These are phyloP conservation scores for Kwoniella sp. DNA, from an alignment of 768 basidiomycete species.

Conservation along the genomic window DNA sequence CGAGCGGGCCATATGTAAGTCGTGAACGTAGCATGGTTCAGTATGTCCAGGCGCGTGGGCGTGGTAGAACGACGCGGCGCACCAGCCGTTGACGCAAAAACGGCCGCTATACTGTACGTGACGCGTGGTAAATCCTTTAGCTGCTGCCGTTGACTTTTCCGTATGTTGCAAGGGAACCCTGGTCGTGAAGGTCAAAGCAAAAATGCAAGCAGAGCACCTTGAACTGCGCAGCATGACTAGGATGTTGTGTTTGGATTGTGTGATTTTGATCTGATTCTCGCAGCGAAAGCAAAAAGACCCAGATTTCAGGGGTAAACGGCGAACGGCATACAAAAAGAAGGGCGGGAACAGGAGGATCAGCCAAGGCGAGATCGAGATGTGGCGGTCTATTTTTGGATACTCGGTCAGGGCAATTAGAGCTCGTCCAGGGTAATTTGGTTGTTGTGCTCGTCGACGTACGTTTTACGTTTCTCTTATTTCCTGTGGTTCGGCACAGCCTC, in stretches of 20 bases:
- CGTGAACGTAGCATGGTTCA: too few species aligned
- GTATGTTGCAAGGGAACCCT: neutral
- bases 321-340: neutral
- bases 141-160: neutral
- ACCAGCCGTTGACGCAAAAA: too few species aligned
- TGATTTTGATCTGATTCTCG: too few species aligned
- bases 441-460: too few species aligned
- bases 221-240: neutral
- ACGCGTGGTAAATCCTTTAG: too few species aligned
- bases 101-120: too few species aligned
- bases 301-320: too few species aligned
- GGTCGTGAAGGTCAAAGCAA: neutral
- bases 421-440: neutral
- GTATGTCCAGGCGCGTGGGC: too few species aligned
- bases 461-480: neutral
- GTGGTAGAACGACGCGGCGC: too few species aligned
- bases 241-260: too few species aligned
- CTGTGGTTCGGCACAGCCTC: neutral
- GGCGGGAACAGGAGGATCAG: neutral
- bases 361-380: neutral
- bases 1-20: too few species aligned
- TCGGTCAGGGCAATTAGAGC: neutral
- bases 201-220: neutral
- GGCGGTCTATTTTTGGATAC: conserved; percentile 16
- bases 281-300: too few species aligned